Evolutionary conservation across 1,284 basidiomycete genomes (phyloP).

Genomic region (Papiliotrema terrestris): DNA sequence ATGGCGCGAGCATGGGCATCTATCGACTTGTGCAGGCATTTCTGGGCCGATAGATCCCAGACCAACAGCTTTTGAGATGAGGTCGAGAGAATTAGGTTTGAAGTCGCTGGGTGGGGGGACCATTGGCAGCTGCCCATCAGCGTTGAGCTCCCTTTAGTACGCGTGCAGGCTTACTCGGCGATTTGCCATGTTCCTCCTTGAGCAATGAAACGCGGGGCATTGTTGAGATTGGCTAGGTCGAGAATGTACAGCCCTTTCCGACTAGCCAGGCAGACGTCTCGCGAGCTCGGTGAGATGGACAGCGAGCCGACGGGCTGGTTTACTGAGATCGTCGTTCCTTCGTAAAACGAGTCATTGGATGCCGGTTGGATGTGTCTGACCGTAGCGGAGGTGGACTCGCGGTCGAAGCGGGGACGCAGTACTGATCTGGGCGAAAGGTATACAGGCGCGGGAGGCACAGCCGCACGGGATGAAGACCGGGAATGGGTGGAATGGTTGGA

Average conservation of each 20-base stretch:
- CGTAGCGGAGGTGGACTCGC: slow-evolving; percentile 21
- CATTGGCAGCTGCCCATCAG: slow-evolving; percentile 63
- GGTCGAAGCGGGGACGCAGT: slow-evolving; percentile 25
- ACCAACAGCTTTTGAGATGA: slow-evolving; percentile 93
- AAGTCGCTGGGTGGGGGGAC: slow-evolving; percentile 82
- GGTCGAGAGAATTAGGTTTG: slow-evolving; percentile 90
- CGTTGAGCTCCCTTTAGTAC: background rate
- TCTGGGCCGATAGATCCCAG: slow-evolving; percentile 72
- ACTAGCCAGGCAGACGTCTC: slow-evolving; percentile 55
- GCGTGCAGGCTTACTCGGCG: slow-evolving; percentile 57
- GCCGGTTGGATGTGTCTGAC: slow-evolving; percentile 6
- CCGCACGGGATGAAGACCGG: slow-evolving; percentile 7
- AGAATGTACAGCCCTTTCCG: slow-evolving; percentile 95
- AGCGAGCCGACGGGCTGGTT: slow-evolving; percentile 52
- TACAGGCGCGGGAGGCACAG: background rate
- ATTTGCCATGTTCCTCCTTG: slow-evolving; percentile 97
- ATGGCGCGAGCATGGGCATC: slow-evolving; percentile 87
- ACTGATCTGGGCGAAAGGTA: slow-evolving; percentile 23
- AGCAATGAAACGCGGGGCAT: slow-evolving; percentile 86
- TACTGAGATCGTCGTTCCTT: slow-evolving; percentile 43
- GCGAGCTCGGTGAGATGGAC: slow-evolving; percentile 48
- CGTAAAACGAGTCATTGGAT: slow-evolving; percentile 33
- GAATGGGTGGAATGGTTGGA: background rate
- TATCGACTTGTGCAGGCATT: slow-evolving; percentile 73
- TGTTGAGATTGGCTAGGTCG: slow-evolving; percentile 81